Percentiles rank a stretch among this genome's conserved stretches.
These are phyloP conservation scores for Cicer yamashitae DNA, from an alignment of 306 rosid genomes.

Conservation along the genomic window DNA sequence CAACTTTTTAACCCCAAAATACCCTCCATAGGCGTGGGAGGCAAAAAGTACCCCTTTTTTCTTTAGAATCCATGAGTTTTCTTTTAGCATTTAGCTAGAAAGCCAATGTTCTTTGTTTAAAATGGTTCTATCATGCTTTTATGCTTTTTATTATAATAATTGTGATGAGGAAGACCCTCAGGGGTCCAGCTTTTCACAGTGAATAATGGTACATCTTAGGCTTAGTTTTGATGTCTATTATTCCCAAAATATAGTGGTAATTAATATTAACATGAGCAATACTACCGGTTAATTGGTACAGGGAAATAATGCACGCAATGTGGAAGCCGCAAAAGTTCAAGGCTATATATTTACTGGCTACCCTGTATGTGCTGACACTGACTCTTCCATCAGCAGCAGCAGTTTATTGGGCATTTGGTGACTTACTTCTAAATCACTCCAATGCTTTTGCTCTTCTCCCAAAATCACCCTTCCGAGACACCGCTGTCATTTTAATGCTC, in stretches of 20 bases:
- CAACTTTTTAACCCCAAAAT: constrained; percentile 6
- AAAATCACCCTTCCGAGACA: constrained; percentile 76
- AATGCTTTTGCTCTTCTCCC: constrained; percentile 97
- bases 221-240: neutral
- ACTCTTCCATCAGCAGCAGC: constrained; percentile 93
- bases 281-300: constrained; percentile 29
- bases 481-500: constrained; percentile 94
- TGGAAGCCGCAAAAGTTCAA: constrained; percentile 98
- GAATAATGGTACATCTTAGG: too few species aligned
- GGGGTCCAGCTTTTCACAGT: constrained; percentile 30
- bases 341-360: constrained; percentile 80
- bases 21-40: constrained; percentile 66
- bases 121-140: constrained; percentile 40
- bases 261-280: neutral
- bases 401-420: constrained; percentile 99
- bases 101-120: constrained; percentile 50
- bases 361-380: constrained; percentile 88
- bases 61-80: constrained; percentile 39
- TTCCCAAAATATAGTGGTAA: neutral
- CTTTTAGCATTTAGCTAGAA: constrained; percentile 44
- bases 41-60: constrained; percentile 50
- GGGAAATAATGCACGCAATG: constrained; percentile 99
- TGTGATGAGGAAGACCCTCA: constrained; percentile 26
- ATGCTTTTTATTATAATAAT: constrained; percentile 35
- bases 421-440: constrained; percentile 92